A percentile compares a stretch with the other conserved stretches of the same genome.
These are phyloP conservation scores for Aureobasidium lini DNA, from an alignment of 2,329 filamentous ascomycete genomes.

Conservation along the genomic window DNA sequence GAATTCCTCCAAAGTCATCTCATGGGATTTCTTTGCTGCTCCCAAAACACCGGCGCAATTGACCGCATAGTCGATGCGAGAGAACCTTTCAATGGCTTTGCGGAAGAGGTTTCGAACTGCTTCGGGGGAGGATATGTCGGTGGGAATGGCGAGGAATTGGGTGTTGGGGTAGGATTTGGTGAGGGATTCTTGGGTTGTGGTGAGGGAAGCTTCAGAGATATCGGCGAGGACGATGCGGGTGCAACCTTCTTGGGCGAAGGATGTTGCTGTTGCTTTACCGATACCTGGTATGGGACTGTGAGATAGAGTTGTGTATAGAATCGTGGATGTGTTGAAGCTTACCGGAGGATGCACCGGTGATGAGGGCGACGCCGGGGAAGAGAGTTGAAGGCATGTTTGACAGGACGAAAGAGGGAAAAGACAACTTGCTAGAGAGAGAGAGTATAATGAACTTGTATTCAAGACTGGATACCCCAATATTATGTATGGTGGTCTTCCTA, in stretches of 20 bases:
- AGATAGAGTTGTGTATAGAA: conserved; percentile 4
- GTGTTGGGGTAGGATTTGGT: conserved; percentile 21
- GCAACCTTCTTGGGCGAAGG: conserved; percentile 41
- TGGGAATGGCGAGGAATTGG: conserved; percentile 22
- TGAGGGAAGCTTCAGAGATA: conserved; percentile 26
- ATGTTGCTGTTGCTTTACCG: conserved; percentile 35
- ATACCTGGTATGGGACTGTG: conserved; percentile 29
- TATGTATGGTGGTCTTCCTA: not conserved
- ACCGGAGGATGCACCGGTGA: conserved; percentile 30
- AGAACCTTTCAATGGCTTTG: conserved; percentile 28
- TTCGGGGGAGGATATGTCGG: conserved; percentile 31
- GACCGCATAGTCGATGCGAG: conserved; percentile 40
- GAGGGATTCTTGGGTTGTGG: conserved; percentile 29
- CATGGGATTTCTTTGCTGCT: conserved; percentile 31
- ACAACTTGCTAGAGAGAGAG: not conserved
- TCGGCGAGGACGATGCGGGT: conserved; percentile 37
- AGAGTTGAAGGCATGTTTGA: conserved; percentile 14
- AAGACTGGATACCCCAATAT: not conserved
- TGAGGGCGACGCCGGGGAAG: conserved; percentile 27
- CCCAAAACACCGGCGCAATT: conserved; percentile 41
- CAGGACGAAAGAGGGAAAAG: not conserved
- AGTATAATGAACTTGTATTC: not conserved
- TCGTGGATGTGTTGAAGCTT: not conserved
- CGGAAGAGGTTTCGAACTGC: conserved; percentile 31
- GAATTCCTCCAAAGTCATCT: conserved; percentile 32